Percentiles rank a stretch among this genome's conserved stretches.
These are phyloP conservation scores for Xylaria sp. DNA, from an alignment of 2,329 filamentous ascomycete genomes.

Conservation along the genomic window DNA sequence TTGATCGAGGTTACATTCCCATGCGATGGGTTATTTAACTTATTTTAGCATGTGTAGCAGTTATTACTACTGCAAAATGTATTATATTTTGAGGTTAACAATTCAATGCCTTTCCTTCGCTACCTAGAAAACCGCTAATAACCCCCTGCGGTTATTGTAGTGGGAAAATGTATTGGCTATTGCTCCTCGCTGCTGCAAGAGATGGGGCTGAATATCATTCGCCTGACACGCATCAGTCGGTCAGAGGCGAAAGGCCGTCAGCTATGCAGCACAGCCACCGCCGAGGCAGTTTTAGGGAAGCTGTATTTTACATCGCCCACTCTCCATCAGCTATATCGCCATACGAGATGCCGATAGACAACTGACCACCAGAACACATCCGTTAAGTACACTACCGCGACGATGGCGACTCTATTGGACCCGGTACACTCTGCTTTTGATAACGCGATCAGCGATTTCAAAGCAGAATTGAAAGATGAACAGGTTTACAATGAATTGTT, in stretches of 20 bases:
- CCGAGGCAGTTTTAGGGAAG: background rate
- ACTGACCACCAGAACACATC: background rate
- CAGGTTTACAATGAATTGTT: constrained; percentile 22
- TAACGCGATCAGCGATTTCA: constrained; percentile 7
- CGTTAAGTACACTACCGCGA: background rate
- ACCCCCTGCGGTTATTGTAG: background rate
- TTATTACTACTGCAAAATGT: background rate
- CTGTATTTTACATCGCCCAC: background rate
- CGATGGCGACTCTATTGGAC: constrained; percentile 8
- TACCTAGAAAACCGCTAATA: background rate
- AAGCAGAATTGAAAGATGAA: constrained; percentile 11
- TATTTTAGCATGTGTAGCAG: no score
- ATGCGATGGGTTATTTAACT: no score
- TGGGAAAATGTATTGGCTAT: background rate
- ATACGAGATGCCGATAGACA: background rate
- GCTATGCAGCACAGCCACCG: background rate
- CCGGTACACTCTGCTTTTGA: constrained; percentile 14
- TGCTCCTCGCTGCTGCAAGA: background rate
- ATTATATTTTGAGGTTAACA: background rate
- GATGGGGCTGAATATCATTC: background rate
- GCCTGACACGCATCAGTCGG: background rate
- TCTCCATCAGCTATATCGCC: background rate
- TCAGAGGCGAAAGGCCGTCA: background rate
- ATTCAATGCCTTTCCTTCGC: background rate
- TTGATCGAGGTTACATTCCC: no score